Conservation (phyloP, 257 asterid genomes). For the Fraxinus cuspidata region DNA sequence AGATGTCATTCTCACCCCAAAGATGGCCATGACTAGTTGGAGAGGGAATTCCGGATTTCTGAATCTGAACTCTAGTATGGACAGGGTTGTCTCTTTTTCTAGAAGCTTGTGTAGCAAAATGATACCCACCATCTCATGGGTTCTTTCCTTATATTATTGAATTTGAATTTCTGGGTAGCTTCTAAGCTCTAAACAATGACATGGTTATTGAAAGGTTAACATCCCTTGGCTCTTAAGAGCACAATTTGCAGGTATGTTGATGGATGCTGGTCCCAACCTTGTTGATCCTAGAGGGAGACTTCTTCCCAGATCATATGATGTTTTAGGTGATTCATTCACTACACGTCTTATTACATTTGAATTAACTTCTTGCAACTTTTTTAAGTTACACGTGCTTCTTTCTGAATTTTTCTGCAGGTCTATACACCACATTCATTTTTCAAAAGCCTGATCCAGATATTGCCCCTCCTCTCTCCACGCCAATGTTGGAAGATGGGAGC, state of each 20-base stretch:
- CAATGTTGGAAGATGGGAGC: constrained; percentile 60
- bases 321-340: constrained; percentile 58
- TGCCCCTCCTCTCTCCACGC: constrained; percentile 89
- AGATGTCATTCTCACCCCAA: neutral
- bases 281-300: constrained; percentile 91
- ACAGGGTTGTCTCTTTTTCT: constrained; percentile 12
- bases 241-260: constrained; percentile 75
- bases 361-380: neutral
- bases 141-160: constrained; percentile 1
- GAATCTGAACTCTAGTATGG: neutral
- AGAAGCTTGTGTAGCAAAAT: constrained; percentile 6
- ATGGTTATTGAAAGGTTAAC: neutral
- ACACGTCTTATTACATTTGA: constrained; percentile 4
- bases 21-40: neutral
- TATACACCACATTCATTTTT: constrained; percentile 83
- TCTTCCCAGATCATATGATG: constrained; percentile 78
- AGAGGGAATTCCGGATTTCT: neutral
- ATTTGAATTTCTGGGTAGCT: constrained; percentile 5
- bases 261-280: constrained; percentile 71
- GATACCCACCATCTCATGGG: neutral
- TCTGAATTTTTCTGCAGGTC: constrained; percentile 51
- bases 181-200: neutral
- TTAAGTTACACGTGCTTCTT: neutral
- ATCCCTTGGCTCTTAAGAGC: constrained; percentile 44
- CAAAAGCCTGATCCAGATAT: constrained; percentile 92